Percentiles rank a stretch among this genome's conserved stretches.
These are phyloP conservation scores for Trifolium pratense DNA, from an alignment of 306 rosid genomes.

Conservation along the genomic window DNA sequence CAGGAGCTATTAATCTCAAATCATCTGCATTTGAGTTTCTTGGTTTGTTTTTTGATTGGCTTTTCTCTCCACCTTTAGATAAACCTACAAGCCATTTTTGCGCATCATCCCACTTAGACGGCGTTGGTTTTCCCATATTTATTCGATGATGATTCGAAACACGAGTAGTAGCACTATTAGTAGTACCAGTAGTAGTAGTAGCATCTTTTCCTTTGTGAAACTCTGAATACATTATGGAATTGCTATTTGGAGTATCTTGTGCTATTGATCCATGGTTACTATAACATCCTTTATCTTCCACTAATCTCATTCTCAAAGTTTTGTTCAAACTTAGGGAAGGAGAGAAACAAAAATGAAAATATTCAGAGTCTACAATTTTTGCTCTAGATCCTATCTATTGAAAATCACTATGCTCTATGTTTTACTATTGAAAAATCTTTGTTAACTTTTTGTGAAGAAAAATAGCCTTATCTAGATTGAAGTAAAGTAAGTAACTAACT, in stretches of 20 bases:
- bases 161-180: conserved; percentile 27
- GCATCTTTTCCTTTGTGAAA: conserved; percentile 71
- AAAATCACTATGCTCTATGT: conserved; percentile 24
- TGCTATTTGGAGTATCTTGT: conserved; percentile 57
- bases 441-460: neutral
- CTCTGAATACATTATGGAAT: conserved; percentile 60
- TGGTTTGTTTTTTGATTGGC: conserved; percentile 70
- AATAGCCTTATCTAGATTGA: conserved; percentile 36
- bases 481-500: conserved; percentile 1
- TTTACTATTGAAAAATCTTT: conserved; percentile 28
- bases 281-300: conserved; percentile 76
- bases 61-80: conserved; percentile 83
- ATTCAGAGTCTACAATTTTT: conserved; percentile 30
- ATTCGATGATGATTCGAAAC: conserved; percentile 61
- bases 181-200: neutral
- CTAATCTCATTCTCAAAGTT: conserved; percentile 68
- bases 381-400: conserved; percentile 35
- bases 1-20: conserved; percentile 85
- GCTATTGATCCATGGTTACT: conserved; percentile 52
- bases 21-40: conserved; percentile 96
- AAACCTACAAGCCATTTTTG: conserved; percentile 95
- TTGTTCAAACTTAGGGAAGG: conserved; percentile 19
- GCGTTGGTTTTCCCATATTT: conserved; percentile 78
- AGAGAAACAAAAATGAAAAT: conserved; percentile 27
- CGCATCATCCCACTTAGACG: conserved; percentile 98